Percentiles rank a stretch among this genome's conserved stretches.
phyloP scores from a whole-genome alignment of 2,329 filamentous ascomycete species.

The Parastagonospora nodorum region DNA sequence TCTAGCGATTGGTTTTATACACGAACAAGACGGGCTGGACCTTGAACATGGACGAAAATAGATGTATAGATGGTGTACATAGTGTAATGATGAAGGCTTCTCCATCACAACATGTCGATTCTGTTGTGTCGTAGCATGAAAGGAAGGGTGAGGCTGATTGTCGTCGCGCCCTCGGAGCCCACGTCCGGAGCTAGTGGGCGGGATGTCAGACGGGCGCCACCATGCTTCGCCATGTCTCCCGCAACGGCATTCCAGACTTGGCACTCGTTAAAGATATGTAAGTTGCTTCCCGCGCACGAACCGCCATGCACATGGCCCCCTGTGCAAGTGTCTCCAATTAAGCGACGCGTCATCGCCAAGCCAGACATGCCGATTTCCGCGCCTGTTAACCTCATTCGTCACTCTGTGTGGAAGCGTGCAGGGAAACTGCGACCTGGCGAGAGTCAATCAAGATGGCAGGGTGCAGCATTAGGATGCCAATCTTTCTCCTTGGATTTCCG shows the following conservation, averaged over 20 bases:
- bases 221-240: no score
- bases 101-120: no score
- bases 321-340: background rate
- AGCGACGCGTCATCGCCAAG: conserved; percentile 6
- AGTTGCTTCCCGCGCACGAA: background rate
- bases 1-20: background rate
- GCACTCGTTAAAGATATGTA: background rate
- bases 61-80: background rate
- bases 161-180: no score
- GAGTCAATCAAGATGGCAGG: background rate
- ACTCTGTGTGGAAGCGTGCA: conserved; percentile 4
- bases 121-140: no score
- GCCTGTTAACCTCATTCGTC: conserved; percentile 4
- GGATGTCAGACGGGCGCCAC: no score
- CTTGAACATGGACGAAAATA: background rate
- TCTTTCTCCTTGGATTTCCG: background rate
- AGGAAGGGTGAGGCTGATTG: no score
- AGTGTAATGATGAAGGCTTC: background rate
- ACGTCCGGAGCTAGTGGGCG: no score
- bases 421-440: conserved; percentile 1
- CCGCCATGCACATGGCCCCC: background rate
- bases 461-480: background rate
- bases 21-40: background rate
- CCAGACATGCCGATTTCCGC: conserved; percentile 3
- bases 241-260: no score